Conservation (phyloP, 371 early-diverging fungal species). For the Mucor circinelloides region DNA sequence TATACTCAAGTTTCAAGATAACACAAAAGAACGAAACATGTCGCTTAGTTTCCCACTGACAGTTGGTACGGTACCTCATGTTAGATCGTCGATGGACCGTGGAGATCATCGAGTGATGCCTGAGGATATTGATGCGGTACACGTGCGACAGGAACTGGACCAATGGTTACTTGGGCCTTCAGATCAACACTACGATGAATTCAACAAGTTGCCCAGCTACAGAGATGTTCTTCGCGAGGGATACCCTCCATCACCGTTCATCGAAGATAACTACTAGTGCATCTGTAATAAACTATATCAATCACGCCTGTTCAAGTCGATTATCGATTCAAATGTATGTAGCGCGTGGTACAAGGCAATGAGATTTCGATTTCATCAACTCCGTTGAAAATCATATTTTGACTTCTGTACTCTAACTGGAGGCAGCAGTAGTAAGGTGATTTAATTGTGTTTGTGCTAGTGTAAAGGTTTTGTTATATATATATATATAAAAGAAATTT, state of each 20-base stretch:
- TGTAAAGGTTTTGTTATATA: neutral
- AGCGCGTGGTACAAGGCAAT: slow-evolving; percentile 13
- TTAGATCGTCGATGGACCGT: neutral
- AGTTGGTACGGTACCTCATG: slow-evolving; percentile 15
- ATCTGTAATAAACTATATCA: neutral
- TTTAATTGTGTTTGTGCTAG: neutral
- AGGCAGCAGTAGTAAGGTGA: neutral
- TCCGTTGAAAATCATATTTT: slow-evolving; percentile 1
- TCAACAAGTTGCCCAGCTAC: slow-evolving; percentile 18
- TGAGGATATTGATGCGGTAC: neutral
- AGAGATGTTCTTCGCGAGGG: slow-evolving; percentile 17
- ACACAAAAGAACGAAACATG: slow-evolving; percentile 17
- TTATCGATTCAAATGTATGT: neutral
- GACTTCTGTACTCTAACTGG: neutral
- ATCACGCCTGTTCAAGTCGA: neutral
- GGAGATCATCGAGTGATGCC: neutral
- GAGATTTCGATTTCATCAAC: slow-evolving; percentile 1
- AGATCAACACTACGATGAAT: neutral
- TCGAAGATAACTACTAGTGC: slow-evolving; percentile 13
- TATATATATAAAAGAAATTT: neutral
- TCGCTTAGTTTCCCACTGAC: slow-evolving; percentile 21
- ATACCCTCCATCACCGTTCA: slow-evolving; percentile 24
- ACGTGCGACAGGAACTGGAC: slow-evolving; percentile 9
- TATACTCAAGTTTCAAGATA: slow-evolving; percentile 11
- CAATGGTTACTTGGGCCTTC: slow-evolving; percentile 5